phyloP scores from a whole-genome alignment of 2,329 filamentous ascomycete genomes.

The Colletotrichum musicola region DNA sequence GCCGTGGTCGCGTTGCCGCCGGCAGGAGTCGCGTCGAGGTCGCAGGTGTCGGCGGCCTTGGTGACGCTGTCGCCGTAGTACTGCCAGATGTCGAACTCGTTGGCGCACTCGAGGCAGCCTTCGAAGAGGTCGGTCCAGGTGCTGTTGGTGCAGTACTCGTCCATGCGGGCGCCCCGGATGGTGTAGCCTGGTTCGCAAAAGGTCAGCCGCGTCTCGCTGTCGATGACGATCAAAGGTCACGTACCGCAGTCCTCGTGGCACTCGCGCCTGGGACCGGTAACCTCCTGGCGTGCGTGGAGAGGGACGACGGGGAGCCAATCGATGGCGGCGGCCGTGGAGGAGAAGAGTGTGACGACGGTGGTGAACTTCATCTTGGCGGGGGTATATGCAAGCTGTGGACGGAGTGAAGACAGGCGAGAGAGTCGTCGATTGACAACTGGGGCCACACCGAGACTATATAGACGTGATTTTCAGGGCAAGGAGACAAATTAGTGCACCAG shows the following conservation, averaged over 20 bases:
- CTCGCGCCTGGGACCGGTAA: slow-evolving; percentile 20
- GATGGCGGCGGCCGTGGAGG: slow-evolving; percentile 1
- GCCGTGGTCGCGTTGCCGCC: slow-evolving; percentile 9
- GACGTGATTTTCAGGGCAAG: neutral
- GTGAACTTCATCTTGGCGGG: slow-evolving; percentile 13
- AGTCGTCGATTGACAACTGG: neutral
- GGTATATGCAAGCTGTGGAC: neutral
- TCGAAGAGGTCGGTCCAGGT: slow-evolving; percentile 56
- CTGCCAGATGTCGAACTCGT: slow-evolving; percentile 58
- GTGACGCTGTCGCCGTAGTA: slow-evolving; percentile 55
- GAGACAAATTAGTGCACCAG: too few species aligned
- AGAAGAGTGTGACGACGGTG: neutral
- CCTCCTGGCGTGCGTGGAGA: slow-evolving; percentile 32
- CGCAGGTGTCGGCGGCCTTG: slow-evolving; percentile 48
- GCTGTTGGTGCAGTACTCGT: slow-evolving; percentile 52
- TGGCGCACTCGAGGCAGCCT: slow-evolving; percentile 57
- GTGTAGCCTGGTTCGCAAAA: slow-evolving; percentile 42
- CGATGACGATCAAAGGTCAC: slow-evolving; percentile 17
- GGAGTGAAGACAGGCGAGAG: neutral
- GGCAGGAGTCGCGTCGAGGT: slow-evolving; percentile 28
- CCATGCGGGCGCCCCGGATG: slow-evolving; percentile 51
- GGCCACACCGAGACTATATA: slow-evolving; percentile 3
- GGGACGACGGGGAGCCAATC: slow-evolving; percentile 26
- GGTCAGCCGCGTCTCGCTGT: too few species aligned
- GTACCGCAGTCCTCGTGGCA: slow-evolving; percentile 62